These are phyloP conservation scores for Echeveria elegans DNA, from an alignment of 164 flowering plant genomes.

Conservation along the genomic window DNA sequence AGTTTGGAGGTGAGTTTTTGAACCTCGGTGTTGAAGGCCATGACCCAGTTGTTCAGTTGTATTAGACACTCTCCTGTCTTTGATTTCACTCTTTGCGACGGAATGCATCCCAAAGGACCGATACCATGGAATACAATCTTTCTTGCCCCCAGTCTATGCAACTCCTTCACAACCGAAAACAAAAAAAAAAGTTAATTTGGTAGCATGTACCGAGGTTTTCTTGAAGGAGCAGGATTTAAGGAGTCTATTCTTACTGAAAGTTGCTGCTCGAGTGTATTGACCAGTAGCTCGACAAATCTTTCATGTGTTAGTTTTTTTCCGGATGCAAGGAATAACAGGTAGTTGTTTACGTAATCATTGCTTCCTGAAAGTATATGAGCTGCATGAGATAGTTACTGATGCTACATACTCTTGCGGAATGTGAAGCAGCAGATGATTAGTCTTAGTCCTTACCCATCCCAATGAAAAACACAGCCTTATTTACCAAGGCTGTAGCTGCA, in stretches of 20 bases:
- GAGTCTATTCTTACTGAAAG: conserved; percentile 22
- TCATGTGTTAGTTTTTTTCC: conserved; percentile 62
- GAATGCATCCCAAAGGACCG: conserved; percentile 82
- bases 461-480: conserved; percentile 56
- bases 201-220: too few relatives aligned
- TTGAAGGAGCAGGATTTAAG: too few relatives aligned
- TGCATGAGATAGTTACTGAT: too few relatives aligned
- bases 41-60: conserved; percentile 46
- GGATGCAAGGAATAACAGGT: conserved; percentile 58
- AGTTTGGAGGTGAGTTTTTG: conserved; percentile 25
- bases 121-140: conserved; percentile 52
- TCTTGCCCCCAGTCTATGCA: conserved; percentile 54
- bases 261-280: conserved; percentile 42
- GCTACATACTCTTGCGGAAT: too few relatives aligned
- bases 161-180: conserved; percentile 24
- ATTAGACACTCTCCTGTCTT: conserved; percentile 45
- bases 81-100: conserved; percentile 72
- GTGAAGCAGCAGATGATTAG: neutral
- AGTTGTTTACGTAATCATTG: conserved; percentile 89
- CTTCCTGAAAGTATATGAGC: conserved; percentile 44
- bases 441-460: conserved; percentile 69
- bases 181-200: too few relatives aligned
- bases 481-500: conserved; percentile 38
- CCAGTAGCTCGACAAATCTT: conserved; percentile 43
- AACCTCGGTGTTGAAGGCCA: conserved; percentile 43